These are phyloP conservation scores for Hyphodiscus hymeniophilus DNA, from an alignment of 495 filamentous ascomycete species.

Conservation along the genomic window DNA sequence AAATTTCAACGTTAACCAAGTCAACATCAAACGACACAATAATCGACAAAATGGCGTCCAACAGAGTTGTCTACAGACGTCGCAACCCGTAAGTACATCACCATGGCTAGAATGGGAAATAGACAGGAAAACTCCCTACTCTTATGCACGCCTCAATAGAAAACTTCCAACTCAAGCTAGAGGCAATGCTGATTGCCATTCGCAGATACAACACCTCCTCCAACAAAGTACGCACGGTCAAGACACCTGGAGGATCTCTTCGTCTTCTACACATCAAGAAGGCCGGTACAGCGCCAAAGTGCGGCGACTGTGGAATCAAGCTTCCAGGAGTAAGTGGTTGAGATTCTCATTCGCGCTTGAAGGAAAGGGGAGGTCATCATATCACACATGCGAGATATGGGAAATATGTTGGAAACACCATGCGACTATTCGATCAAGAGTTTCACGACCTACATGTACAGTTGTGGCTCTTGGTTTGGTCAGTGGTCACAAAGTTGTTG, in stretches of 20 bases:
- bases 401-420: background rate
- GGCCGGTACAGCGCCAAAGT: constrained; percentile 92
- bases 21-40: constrained; percentile 30
- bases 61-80: constrained; percentile 73
- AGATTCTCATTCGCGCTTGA: background rate
- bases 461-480: too few relatives aligned
- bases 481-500: too few relatives aligned
- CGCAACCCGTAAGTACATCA: constrained; percentile 73
- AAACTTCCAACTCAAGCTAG: too few relatives aligned
- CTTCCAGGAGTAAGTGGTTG: constrained; percentile 74
- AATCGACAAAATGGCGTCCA: constrained; percentile 52
- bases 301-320: constrained; percentile 96
- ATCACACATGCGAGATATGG: too few relatives aligned
- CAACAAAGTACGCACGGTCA: constrained; percentile 93
- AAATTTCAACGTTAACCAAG: constrained; percentile 30
- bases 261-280: constrained; percentile 99
- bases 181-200: too few relatives aligned
- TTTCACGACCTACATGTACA: too few relatives aligned
- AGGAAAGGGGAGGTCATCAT: background rate
- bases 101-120: background rate
- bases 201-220: constrained; percentile 98
- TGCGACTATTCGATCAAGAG: too few relatives aligned
- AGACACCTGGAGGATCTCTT: constrained; percentile 90
- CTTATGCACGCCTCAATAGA: too few relatives aligned
- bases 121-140: too few relatives aligned